Evolutionary conservation across 2,329 filamentous ascomycete species (phyloP).

Genomic region (Nannizziopsis barbatae): DNA sequence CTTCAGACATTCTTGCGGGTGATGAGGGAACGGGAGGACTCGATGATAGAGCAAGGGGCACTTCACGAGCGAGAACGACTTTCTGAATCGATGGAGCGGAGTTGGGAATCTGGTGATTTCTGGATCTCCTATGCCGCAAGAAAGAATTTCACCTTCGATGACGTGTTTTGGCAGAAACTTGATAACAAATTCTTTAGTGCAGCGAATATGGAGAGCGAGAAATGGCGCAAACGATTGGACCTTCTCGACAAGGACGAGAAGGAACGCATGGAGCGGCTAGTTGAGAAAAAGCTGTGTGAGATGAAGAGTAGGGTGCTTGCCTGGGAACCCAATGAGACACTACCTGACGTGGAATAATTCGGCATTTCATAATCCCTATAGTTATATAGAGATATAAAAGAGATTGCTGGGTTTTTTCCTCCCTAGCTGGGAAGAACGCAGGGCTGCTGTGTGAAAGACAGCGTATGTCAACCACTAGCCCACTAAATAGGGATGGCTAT

Average conservation of each 20-base stretch:
- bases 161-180: constrained; percentile 10
- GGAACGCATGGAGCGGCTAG: constrained; percentile 6
- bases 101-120: constrained; percentile 18
- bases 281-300: constrained; percentile 6
- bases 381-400: too few relatives aligned
- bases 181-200: constrained; percentile 1
- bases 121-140: constrained; percentile 16
- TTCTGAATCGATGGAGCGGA: constrained; percentile 16
- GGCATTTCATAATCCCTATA: too few relatives aligned
- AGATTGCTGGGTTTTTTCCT: too few relatives aligned
- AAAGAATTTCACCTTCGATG: constrained; percentile 21
- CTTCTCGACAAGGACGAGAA: constrained; percentile 2
- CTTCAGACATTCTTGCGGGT: constrained; percentile 20
- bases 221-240: constrained; percentile 4
- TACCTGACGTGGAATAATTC: too few relatives aligned
- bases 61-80: constrained; percentile 16
- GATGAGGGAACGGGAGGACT: constrained; percentile 18
- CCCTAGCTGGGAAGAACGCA: too few relatives aligned
- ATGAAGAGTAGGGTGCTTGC: constrained; percentile 1
- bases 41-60: constrained; percentile 12
- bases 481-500: too few relatives aligned
- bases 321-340: constrained; percentile 2
- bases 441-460: too few relatives aligned
- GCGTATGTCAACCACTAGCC: too few relatives aligned
- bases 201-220: background rate